phyloP scores from a whole-genome alignment of 1,139 yeast species.

The Arxiozyma slooffiae region DNA sequence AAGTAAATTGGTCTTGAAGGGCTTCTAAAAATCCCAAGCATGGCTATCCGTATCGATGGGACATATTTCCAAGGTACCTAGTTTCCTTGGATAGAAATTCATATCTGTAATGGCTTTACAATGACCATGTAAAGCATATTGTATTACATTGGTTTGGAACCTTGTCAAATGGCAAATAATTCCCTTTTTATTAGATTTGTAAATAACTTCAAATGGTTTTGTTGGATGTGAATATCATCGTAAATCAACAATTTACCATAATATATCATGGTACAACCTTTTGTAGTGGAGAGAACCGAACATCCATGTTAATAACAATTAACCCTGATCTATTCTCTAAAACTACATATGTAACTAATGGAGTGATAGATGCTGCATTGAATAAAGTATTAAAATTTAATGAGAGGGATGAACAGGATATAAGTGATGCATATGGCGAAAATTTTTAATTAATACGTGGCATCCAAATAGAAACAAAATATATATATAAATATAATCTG shows the following conservation, averaged over 20 bases:
- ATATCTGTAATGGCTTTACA: slow-evolving; percentile 91
- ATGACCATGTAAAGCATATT: slow-evolving; percentile 80
- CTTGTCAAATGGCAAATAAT: slow-evolving; percentile 83
- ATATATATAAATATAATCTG: too few species aligned
- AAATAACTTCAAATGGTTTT: slow-evolving; percentile 83
- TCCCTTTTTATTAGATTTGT: slow-evolving; percentile 92
- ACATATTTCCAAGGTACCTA: slow-evolving; percentile 87
- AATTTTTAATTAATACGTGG: slow-evolving; percentile 1
- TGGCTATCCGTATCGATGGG: slow-evolving; percentile 80
- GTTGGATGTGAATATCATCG: slow-evolving; percentile 92
- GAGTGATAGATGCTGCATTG: slow-evolving; percentile 87
- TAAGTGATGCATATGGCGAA: slow-evolving; percentile 24
- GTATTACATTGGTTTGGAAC: slow-evolving; percentile 68
- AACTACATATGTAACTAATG: slow-evolving; percentile 88
- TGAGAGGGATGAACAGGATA: slow-evolving; percentile 73
- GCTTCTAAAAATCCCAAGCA: slow-evolving; percentile 83
- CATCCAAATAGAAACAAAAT: not conserved
- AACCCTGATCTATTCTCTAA: slow-evolving; percentile 77
- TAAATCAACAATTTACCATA: slow-evolving; percentile 98
- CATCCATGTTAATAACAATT: slow-evolving; percentile 83
- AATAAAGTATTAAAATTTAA: slow-evolving; percentile 85
- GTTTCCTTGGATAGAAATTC: slow-evolving; percentile 79
- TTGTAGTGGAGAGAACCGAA: slow-evolving; percentile 90
- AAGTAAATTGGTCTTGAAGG: slow-evolving; percentile 62
- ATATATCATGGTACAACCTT: slow-evolving; percentile 85